These are phyloP conservation scores for Spergularia azorica DNA, from an alignment of 179 eudicot species.

Conservation along the genomic window DNA sequence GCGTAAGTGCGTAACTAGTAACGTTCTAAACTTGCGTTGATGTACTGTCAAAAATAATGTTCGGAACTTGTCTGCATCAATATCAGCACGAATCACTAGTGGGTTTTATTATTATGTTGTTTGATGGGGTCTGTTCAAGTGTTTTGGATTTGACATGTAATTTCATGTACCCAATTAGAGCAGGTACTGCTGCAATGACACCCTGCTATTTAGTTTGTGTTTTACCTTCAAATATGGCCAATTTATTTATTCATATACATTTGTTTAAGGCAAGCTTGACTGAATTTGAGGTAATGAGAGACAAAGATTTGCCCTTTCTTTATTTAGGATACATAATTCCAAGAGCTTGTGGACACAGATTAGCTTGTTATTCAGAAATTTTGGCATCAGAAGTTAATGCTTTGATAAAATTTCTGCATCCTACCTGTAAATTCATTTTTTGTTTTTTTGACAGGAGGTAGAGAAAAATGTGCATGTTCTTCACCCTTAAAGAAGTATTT, in stretches of 20 bases:
- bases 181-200: slow-evolving; percentile 1
- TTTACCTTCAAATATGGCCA: slow-evolving; percentile 2
- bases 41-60: no score
- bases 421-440: not conserved
- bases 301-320: slow-evolving; percentile 19
- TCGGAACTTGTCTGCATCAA: no score
- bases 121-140: no score
- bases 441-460: not conserved
- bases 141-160: no score
- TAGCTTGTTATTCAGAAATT: slow-evolving; percentile 14
- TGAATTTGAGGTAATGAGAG: slow-evolving; percentile 23
- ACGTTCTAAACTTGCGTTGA: no score
- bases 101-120: no score
- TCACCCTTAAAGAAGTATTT: no score
- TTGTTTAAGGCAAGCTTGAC: slow-evolving; percentile 10
- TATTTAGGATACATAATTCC: slow-evolving; percentile 26
- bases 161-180: not conserved
- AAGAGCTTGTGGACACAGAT: slow-evolving; percentile 32
- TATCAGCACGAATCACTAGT: no score
- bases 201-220: slow-evolving; percentile 1
- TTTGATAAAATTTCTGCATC: slow-evolving; percentile 1
- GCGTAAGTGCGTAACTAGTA: no score
- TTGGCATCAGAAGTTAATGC: slow-evolving; percentile 7
- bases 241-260: not conserved
- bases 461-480: no score